A percentile compares a stretch with the other conserved stretches of the same genome.
Conservation (phyloP, 164 flowering plant species). For the Dillenia suffruticosa region DNA sequence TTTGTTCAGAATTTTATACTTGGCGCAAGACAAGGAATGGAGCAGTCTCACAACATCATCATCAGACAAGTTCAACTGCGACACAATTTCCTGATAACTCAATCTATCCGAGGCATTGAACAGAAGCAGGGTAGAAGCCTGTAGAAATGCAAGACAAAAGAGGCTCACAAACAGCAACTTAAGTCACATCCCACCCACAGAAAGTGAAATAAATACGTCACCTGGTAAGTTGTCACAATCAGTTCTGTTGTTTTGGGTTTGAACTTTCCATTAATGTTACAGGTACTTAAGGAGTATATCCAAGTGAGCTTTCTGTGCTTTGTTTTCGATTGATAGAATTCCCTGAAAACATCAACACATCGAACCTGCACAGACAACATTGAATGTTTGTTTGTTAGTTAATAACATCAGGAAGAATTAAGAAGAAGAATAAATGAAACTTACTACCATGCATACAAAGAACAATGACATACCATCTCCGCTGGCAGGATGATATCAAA, state of each 20-base stretch:
- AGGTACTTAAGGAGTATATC: constrained; percentile 89
- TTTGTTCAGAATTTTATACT: constrained; percentile 76
- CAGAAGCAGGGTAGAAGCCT: constrained; percentile 79
- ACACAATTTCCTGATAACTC: constrained; percentile 72
- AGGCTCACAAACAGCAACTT: not conserved
- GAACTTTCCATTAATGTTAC: constrained; percentile 78
- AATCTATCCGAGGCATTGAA: constrained; percentile 69
- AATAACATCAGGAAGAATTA: not conserved
- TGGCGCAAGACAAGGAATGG: constrained; percentile 88
- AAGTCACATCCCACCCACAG: too few species aligned
- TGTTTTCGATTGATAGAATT: constrained; percentile 80
- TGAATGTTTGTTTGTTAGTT: too few species aligned
- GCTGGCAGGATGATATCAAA: constrained; percentile 82
- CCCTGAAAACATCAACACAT: constrained; percentile 84
- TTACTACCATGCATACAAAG: not conserved
- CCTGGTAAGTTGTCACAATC: constrained; percentile 88
- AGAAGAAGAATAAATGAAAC: not conserved
- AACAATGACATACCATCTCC: constrained; percentile 56
- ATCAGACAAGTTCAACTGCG: constrained; percentile 71
- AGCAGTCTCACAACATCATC: constrained; percentile 75
- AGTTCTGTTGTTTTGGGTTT: constrained; percentile 75
- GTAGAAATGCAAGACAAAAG: constrained; percentile 8
- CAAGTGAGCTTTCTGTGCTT: constrained; percentile 89
- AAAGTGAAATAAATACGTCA: constrained; percentile 12
- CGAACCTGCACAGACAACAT: constrained; percentile 41